Percentiles rank a stretch among this genome's conserved stretches.
Evolutionary conservation across 2,329 filamentous ascomycete genomes (phyloP).

Genomic region (Rhytidhysteron rufulum): DNA sequence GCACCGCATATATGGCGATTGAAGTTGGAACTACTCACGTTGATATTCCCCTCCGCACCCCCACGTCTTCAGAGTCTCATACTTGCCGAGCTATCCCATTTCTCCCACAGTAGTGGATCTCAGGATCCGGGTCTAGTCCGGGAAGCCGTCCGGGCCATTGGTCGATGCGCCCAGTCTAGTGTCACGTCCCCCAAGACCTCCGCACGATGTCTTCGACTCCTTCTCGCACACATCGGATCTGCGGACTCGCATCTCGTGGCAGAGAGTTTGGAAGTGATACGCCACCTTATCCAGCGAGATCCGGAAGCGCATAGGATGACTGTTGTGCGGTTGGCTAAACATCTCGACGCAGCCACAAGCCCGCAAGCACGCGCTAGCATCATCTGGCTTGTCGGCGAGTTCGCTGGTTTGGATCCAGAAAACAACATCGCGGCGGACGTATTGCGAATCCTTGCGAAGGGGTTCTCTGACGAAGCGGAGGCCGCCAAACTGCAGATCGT

Average conservation of each 20-base stretch:
- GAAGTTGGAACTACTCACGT: constrained; percentile 84
- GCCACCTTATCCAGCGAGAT: constrained; percentile 91
- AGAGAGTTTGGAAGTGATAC: constrained; percentile 89
- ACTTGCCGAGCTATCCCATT: constrained; percentile 89
- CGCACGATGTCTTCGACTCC: constrained; percentile 72
- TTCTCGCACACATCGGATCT: constrained; percentile 84
- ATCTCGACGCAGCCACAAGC: constrained; percentile 83
- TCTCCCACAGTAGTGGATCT: constrained; percentile 84
- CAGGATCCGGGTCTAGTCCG: constrained; percentile 73
- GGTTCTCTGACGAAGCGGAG: constrained; percentile 80
- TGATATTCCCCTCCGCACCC: constrained; percentile 83
- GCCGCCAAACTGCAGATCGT: constrained; percentile 87
- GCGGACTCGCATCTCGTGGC: constrained; percentile 84
- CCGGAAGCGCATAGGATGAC: constrained; percentile 77
- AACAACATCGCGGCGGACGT: constrained; percentile 93
- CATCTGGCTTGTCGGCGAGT: constrained; percentile 96
- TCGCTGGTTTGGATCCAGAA: constrained; percentile 72
- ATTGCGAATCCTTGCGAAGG: constrained; percentile 78
- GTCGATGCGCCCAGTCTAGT: constrained; percentile 75
- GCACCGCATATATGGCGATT: constrained; percentile 79
- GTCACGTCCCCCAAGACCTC: constrained; percentile 45
- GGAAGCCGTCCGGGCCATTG: constrained; percentile 89
- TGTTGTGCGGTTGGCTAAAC: constrained; percentile 83
- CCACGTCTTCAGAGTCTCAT: constrained; percentile 77
- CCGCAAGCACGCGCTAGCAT: constrained; percentile 89